Evolutionary conservation across 2,329 filamentous ascomycete genomes (phyloP).

Genomic region (Chaetomium globosum): DNA sequence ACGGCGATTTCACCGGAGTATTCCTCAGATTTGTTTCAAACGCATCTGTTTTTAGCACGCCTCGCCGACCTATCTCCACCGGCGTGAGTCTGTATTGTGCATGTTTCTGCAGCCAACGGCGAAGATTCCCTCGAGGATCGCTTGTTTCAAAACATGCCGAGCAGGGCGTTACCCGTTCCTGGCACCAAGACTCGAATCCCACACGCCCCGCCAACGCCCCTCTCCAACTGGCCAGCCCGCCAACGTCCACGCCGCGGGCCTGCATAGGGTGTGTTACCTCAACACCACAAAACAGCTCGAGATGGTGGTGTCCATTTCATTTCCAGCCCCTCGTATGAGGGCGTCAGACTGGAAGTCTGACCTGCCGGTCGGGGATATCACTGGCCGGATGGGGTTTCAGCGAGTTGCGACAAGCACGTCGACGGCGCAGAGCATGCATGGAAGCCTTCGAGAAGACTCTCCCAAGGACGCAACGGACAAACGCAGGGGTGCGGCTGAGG

Average conservation of each 20-base stretch:
- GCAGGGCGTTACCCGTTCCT: slow-evolving; percentile 17
- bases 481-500: slow-evolving; percentile 31
- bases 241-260: slow-evolving; percentile 6
- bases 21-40: slow-evolving; percentile 18
- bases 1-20: neutral
- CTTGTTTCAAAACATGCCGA: slow-evolving; percentile 32
- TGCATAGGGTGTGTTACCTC: slow-evolving; percentile 24
- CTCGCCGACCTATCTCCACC: neutral
- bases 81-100: slow-evolving; percentile 18
- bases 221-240: neutral
- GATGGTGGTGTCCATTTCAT: slow-evolving; percentile 25
- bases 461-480: slow-evolving; percentile 5
- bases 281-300: neutral
- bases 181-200: slow-evolving; percentile 12
- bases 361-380: slow-evolving; percentile 22
- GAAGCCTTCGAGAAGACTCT: slow-evolving; percentile 34
- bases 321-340: slow-evolving; percentile 15
- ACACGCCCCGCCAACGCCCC: slow-evolving; percentile 15
- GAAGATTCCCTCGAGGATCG: slow-evolving; percentile 23
- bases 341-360: slow-evolving; percentile 25
- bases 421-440: slow-evolving; percentile 26
- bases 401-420: slow-evolving; percentile 12
- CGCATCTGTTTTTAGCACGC: slow-evolving; percentile 30
- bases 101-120: slow-evolving; percentile 19
- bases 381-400: slow-evolving; percentile 27